These are phyloP conservation scores for Colletotrichum salicis DNA, from an alignment of 2,329 filamentous ascomycete species.

Conservation along the genomic window DNA sequence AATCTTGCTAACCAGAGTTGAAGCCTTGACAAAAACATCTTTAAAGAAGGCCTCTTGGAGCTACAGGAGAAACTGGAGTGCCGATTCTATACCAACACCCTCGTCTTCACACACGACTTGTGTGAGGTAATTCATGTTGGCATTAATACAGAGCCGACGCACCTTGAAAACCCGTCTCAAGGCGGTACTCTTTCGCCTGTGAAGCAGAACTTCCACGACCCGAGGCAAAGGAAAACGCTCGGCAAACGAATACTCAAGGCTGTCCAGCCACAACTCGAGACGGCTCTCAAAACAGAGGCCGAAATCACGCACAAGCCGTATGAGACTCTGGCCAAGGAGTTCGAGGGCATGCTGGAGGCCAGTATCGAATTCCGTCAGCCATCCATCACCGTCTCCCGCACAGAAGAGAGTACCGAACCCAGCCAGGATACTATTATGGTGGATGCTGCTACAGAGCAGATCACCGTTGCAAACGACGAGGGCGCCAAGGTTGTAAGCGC, in stretches of 20 bases:
- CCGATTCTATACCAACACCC: slow-evolving; percentile 67
- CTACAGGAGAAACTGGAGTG: slow-evolving; percentile 64
- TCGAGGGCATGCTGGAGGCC: slow-evolving; percentile 78
- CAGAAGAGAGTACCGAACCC: slow-evolving; percentile 52
- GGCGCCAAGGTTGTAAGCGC: slow-evolving; percentile 42
- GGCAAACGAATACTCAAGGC: slow-evolving; percentile 90
- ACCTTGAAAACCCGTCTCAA: slow-evolving; percentile 41
- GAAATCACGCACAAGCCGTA: slow-evolving; percentile 78
- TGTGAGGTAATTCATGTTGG: slow-evolving; percentile 63
- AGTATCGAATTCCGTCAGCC: slow-evolving; percentile 67
- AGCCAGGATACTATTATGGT: slow-evolving; percentile 63
- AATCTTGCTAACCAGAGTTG: slow-evolving; percentile 50
- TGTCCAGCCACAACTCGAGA: slow-evolving; percentile 80
- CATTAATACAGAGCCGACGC: slow-evolving; percentile 57
- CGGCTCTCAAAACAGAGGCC: slow-evolving; percentile 82
- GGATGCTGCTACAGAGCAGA: slow-evolving; percentile 59
- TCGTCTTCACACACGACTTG: slow-evolving; percentile 67
- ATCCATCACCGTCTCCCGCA: slow-evolving; percentile 45
- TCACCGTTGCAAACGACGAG: slow-evolving; percentile 53
- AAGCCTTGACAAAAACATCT: slow-evolving; percentile 74
- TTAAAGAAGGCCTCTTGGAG: slow-evolving; percentile 61
- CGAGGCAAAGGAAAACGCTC: slow-evolving; percentile 84
- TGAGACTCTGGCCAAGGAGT: slow-evolving; percentile 76
- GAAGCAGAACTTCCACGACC: slow-evolving; percentile 70
- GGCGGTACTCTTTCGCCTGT: slow-evolving; percentile 58